phyloP scores from a whole-genome alignment of 495 filamentous ascomycete genomes.

The Penicillium flavigenum region DNA sequence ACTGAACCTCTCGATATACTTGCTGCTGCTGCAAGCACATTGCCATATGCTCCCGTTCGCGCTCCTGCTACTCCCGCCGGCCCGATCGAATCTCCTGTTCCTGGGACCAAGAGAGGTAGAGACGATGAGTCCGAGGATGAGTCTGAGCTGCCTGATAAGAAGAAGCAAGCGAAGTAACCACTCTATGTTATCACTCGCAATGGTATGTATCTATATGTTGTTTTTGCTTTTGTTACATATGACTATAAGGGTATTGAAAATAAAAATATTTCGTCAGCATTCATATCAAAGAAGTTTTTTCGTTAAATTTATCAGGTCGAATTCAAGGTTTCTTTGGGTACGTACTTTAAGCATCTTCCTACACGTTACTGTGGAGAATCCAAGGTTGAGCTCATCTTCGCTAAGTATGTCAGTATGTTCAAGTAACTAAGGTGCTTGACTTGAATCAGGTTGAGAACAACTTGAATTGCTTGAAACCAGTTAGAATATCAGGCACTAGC shows the following conservation, averaged over 20 bases:
- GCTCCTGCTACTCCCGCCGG: background rate
- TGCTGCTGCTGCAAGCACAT: background rate
- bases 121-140: background rate
- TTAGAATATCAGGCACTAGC: too few relatives aligned
- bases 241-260: background rate
- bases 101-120: background rate
- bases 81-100: background rate
- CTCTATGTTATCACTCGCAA: background rate
- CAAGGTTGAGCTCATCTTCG: too few relatives aligned
- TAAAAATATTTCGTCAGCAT: background rate
- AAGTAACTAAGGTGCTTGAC: too few relatives aligned
- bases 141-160: background rate
- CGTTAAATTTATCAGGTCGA: background rate
- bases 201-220: background rate
- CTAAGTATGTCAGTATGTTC: too few relatives aligned
- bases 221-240: background rate
- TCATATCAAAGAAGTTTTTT: background rate
- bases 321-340: slow-evolving; percentile 13
- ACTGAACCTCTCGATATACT: background rate
- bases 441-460: too few relatives aligned
- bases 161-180: background rate
- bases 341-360: too few relatives aligned
- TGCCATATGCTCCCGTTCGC: background rate
- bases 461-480: too few relatives aligned
- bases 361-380: too few relatives aligned